A percentile compares a stretch with the other conserved stretches of the same genome.
Conservation (phyloP, 2,329 filamentous ascomycete species). For the Penicillium psychrosexuale region DNA sequence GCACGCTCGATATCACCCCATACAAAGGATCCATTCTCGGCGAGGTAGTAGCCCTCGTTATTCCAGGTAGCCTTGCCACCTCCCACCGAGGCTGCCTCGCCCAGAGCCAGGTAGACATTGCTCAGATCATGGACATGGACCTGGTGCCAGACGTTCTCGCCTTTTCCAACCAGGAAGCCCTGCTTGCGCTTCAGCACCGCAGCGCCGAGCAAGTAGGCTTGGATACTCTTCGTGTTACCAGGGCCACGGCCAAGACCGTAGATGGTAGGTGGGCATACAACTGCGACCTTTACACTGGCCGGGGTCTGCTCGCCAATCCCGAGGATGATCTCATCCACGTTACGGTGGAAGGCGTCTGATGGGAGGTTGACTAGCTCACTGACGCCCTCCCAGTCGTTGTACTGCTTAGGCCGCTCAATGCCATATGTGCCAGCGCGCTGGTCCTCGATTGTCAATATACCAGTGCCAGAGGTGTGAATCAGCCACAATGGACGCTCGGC, state of each 20-base stretch:
- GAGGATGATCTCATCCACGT: slow-evolving; percentile 43
- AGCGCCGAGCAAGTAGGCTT: slow-evolving; percentile 41
- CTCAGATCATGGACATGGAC: slow-evolving; percentile 43
- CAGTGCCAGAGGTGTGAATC: slow-evolving; percentile 48
- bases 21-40: slow-evolving; percentile 42
- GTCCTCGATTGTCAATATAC: slow-evolving; percentile 44
- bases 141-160: slow-evolving; percentile 42
- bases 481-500: slow-evolving; percentile 38
- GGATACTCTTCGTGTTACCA: slow-evolving; percentile 40
- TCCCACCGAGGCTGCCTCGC: slow-evolving; percentile 39
- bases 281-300: slow-evolving; percentile 35
- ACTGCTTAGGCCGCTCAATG: slow-evolving; percentile 43
- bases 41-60: slow-evolving; percentile 50
- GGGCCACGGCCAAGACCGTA: slow-evolving; percentile 41
- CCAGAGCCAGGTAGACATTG: slow-evolving; percentile 36
- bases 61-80: slow-evolving; percentile 43
- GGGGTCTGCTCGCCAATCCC: slow-evolving; percentile 25
- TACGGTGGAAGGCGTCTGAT: slow-evolving; percentile 40
- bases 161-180: slow-evolving; percentile 40
- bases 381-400: slow-evolving; percentile 47
- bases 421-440: slow-evolving; percentile 39
- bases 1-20: slow-evolving; percentile 41
- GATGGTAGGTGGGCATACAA: slow-evolving; percentile 43
- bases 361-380: slow-evolving; percentile 43
- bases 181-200: slow-evolving; percentile 38